Evolutionary conservation across 805 yeast species (phyloP).

Genomic region (Saturnispora silvae): DNA sequence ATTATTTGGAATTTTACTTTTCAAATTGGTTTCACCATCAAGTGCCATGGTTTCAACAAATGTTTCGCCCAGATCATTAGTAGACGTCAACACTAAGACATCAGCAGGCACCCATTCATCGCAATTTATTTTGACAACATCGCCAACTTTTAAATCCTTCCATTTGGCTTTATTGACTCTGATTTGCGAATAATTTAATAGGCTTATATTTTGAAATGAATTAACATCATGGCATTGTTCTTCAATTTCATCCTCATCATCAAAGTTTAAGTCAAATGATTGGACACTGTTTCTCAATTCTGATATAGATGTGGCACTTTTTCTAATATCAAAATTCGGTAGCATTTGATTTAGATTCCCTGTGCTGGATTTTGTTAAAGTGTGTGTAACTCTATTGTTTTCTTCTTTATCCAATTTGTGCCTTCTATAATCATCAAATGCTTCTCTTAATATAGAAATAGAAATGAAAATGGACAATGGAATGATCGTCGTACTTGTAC

Average conservation of each 20-base stretch:
- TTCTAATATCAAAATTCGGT: constrained; percentile 14
- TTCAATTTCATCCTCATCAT: constrained; percentile 10
- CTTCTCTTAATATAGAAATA: constrained; percentile 86
- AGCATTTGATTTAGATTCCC: constrained; percentile 1
- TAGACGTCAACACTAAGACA: constrained; percentile 57
- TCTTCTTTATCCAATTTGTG: constrained; percentile 80
- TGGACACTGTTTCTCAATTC: constrained; percentile 19
- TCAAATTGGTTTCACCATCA: constrained; percentile 94
- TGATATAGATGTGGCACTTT: constrained; percentile 23
- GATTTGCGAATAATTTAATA: constrained; percentile 15
- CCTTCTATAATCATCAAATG: constrained; percentile 83
- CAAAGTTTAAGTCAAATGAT: constrained; percentile 17
- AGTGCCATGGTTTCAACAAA: constrained; percentile 93
- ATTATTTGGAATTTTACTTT: constrained; percentile 57
- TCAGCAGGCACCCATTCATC: constrained; percentile 97
- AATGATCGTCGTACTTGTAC: constrained; percentile 85
- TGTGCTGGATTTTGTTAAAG: constrained; percentile 22
- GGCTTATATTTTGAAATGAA: constrained; percentile 17
- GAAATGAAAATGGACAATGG: constrained; percentile 80
- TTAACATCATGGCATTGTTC: constrained; percentile 13
- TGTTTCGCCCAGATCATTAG: constrained; percentile 51
- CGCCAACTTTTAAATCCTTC: constrained; percentile 84
- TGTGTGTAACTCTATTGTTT: constrained; percentile 44
- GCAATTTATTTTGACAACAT: constrained; percentile 56
- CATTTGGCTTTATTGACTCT: constrained; percentile 33